phyloP scores from a whole-genome alignment of 140 eudicot genomes.

The Bidens hawaiensis region DNA sequence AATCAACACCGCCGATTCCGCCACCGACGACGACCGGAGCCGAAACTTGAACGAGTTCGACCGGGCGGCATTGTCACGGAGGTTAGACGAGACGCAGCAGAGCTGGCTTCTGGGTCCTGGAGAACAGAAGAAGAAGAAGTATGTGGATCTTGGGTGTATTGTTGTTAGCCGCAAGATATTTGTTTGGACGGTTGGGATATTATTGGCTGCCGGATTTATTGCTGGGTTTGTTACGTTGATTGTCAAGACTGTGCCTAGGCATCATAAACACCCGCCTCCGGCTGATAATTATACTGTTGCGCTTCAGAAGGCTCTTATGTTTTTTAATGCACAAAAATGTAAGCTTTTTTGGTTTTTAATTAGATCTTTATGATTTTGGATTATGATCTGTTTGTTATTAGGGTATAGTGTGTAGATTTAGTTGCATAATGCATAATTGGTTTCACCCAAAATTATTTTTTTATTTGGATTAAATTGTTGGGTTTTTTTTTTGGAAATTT shows the following conservation, averaged over 20 bases:
- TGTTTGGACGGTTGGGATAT: slow-evolving; percentile 66
- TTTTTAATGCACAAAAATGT: slow-evolving; percentile 89
- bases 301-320: slow-evolving; percentile 70
- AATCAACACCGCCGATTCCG: slow-evolving; percentile 61
- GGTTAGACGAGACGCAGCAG: slow-evolving; percentile 85
- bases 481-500: neutral
- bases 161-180: slow-evolving; percentile 82
- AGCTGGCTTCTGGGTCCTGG: slow-evolving; percentile 94
- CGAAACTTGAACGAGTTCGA: slow-evolving; percentile 70
- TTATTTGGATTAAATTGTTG: neutral
- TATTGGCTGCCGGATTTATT: slow-evolving; percentile 63
- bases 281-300: slow-evolving; percentile 82
- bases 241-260: slow-evolving; percentile 63
- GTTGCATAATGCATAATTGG: too few relatives aligned
- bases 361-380: neutral
- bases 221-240: slow-evolving; percentile 60
- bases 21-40: slow-evolving; percentile 82
- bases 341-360: slow-evolving; percentile 25
- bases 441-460: neutral
- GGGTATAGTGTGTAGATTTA: neutral
- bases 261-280: slow-evolving; percentile 48
- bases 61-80: slow-evolving; percentile 68
- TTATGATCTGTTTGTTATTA: neutral
- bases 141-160: slow-evolving; percentile 87
- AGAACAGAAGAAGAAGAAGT: slow-evolving; percentile 86